Conservation (phyloP, 371 early-diverging fungal genomes). For the Mucor velutinosus region DNA sequence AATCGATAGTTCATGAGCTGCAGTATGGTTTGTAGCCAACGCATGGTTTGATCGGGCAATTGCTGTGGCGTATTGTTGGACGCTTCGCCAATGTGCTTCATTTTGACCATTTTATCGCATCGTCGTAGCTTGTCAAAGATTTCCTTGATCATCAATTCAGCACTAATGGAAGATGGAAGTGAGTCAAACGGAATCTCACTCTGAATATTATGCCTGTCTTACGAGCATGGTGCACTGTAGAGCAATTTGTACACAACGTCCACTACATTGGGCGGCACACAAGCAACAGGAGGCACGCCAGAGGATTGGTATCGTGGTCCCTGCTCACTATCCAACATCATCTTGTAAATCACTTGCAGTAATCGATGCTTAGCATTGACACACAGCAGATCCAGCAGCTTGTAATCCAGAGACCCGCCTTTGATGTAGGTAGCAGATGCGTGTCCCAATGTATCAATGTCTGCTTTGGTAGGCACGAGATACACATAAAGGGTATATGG, state of each 20-base stretch:
- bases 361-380: slow-evolving; percentile 72
- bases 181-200: not conserved
- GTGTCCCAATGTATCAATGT: slow-evolving; percentile 55
- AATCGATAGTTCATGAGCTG: slow-evolving; percentile 78
- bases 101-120: slow-evolving; percentile 65
- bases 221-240: slow-evolving; percentile 80
- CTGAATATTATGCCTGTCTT: slow-evolving; percentile 25
- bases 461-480: slow-evolving; percentile 65
- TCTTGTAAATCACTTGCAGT: slow-evolving; percentile 76
- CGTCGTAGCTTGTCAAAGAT: slow-evolving; percentile 75
- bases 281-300: slow-evolving; percentile 43
- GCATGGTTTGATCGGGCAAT: slow-evolving; percentile 58
- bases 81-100: slow-evolving; percentile 26
- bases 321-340: slow-evolving; percentile 75
- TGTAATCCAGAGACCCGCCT: slow-evolving; percentile 71
- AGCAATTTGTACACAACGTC: slow-evolving; percentile 79
- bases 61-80: slow-evolving; percentile 8
- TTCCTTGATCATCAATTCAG: slow-evolving; percentile 75
- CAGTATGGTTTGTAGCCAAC: slow-evolving; percentile 78
- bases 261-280: slow-evolving; percentile 77
- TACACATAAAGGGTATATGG: slow-evolving; percentile 79
- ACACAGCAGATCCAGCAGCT: slow-evolving; percentile 70
- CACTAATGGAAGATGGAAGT: slow-evolving; percentile 23
- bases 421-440: slow-evolving; percentile 66
- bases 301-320: slow-evolving; percentile 68